A percentile compares a stretch with the other conserved stretches of the same genome.
phyloP scores from a whole-genome alignment of 805 yeast genomes.

The Candida quercuum region DNA sequence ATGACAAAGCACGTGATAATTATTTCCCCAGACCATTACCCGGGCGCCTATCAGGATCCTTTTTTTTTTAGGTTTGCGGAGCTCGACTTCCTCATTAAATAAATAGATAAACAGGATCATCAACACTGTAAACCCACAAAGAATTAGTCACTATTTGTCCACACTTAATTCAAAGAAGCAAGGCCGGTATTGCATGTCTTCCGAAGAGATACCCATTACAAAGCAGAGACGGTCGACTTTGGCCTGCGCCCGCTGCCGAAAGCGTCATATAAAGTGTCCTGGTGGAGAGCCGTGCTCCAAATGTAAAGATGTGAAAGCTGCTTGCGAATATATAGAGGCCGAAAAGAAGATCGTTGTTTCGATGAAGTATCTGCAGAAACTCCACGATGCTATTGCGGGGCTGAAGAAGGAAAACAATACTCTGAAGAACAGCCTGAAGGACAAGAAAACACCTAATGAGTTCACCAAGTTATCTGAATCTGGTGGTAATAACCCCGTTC shows the following conservation, averaged over 20 bases:
- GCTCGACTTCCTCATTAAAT: too few species aligned
- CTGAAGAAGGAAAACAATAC: constrained; percentile 62
- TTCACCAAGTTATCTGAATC: not conserved
- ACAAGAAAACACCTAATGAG: constrained; percentile 3
- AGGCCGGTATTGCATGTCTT: too few species aligned
- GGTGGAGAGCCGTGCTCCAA: constrained; percentile 72
- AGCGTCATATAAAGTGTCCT: constrained; percentile 71
- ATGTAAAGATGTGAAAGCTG: constrained; percentile 48
- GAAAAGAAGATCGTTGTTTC: constrained; percentile 71
- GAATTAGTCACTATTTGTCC: constrained; percentile 7
- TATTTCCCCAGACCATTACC: too few species aligned
- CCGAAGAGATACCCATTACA: constrained; percentile 8
- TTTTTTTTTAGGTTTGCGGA: too few species aligned
- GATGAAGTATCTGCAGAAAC: constrained; percentile 57
- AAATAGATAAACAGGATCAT: too few species aligned
- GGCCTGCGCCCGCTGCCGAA: constrained; percentile 59
- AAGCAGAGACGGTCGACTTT: constrained; percentile 20
- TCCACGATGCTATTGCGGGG: constrained; percentile 63
- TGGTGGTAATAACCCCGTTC: not conserved
- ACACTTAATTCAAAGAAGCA: not conserved
- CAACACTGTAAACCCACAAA: too few species aligned
- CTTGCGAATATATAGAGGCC: constrained; percentile 68
- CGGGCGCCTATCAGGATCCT: too few species aligned
- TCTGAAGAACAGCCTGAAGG: constrained; percentile 33
- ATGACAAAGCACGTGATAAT: too few species aligned